Percentiles rank a stretch among this genome's conserved stretches.
Evolutionary conservation across 805 yeast genomes (phyloP).

Genomic region (Candida taoyuanica): DNA sequence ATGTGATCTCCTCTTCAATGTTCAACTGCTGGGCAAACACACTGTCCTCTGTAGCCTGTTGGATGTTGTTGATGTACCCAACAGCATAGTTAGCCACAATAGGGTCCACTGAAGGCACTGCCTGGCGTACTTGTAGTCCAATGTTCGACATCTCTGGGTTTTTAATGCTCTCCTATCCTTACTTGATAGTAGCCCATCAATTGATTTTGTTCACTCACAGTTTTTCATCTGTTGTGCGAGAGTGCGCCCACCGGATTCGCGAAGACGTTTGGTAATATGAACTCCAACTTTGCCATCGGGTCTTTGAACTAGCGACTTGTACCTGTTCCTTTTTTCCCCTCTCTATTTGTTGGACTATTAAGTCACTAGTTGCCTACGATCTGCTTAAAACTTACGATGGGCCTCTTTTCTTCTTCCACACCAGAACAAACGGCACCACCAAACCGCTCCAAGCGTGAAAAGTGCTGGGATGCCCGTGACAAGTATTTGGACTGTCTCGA

Average conservation of each 20-base stretch:
- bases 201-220: too few relatives aligned
- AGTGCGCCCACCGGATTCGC: too few relatives aligned
- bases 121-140: conserved; percentile 67
- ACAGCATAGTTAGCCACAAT: conserved; percentile 84
- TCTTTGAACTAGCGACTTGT: too few relatives aligned
- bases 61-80: conserved; percentile 83
- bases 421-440: conserved; percentile 38
- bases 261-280: too few relatives aligned
- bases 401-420: conserved; percentile 36
- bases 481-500: conserved; percentile 71
- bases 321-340: too few relatives aligned
- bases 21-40: conserved; percentile 73
- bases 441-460: conserved; percentile 61
- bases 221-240: too few relatives aligned
- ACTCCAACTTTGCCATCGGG: too few relatives aligned
- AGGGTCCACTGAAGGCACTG: conserved; percentile 81
- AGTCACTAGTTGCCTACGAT: not conserved
- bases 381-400: conserved; percentile 35
- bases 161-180: not conserved
- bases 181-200: too few relatives aligned
- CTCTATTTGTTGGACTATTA: not conserved
- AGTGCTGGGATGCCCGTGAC: conserved; percentile 92
- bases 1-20: conserved; percentile 61
- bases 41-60: conserved; percentile 73
- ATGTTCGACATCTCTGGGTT: conserved; percentile 31